Base-by-base conservation (phyloP, 1,284 basidiomycete genomes). In the Schizophyllum amplum region DNA sequence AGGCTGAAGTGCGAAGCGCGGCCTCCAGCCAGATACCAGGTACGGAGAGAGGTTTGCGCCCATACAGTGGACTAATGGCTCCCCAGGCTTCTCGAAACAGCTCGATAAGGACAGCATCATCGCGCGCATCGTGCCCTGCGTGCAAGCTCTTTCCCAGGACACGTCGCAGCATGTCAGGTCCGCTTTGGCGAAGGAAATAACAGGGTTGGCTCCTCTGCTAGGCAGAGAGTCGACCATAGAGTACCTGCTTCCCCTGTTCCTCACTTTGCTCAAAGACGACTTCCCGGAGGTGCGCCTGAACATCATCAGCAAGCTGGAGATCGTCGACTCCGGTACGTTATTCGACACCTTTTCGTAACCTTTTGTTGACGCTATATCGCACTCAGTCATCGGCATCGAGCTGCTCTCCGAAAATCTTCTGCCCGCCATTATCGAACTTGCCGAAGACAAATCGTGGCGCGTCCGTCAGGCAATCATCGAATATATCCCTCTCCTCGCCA, bases 381-480 rank as follows among this genome's bases (percentile, higher is more conserved):
- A 49, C 20, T n/a, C 47, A 94, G 97, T 99, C 46, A 99, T 99
- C 63, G 97, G 98, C 52, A 98, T 99, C 67, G 94, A 98, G 60
- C 81, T 95, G 21, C 78, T 99, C 52, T 95, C 94, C 4, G 94
- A 98, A 68, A 97, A 94, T 60, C 85, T 99, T 46, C 82, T 99
- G 22, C 97, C 97, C 6, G 97, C 97, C 27, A 99, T 99, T 64
- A 92, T 99, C 65, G 93, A 98, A 70, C 79, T 99, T 51, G 96
- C 97, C 23, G 97, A 99, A 73, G 97, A 99, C 79, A 99, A 99
- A 74, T 98, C 98, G 64, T 99, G 97, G 97, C 90, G 97, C 53
- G 97, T 99, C 48, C 89, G 97, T 64, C 97, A 99, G 74, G 97
- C 97, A 15, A 99, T 99, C 74, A 99, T 99, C 73, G 97, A 99